Evolutionary conservation across 2,329 filamentous ascomycete species (phyloP).

Genomic region (Pyrenophora seminiperda): DNA sequence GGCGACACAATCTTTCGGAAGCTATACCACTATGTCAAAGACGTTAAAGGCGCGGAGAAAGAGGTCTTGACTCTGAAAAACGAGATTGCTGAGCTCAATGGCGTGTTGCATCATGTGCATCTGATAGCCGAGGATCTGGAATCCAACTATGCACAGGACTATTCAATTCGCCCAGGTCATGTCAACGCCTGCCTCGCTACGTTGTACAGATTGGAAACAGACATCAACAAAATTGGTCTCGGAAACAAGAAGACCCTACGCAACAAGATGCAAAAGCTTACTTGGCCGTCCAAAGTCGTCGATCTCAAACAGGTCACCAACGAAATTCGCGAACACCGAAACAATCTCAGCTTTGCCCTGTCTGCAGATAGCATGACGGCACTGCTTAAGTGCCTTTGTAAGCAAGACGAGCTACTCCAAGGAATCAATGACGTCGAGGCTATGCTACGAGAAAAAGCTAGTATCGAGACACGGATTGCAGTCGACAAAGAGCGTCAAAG

Average conservation of each 20-base stretch:
- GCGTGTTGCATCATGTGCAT: conserved; percentile 14
- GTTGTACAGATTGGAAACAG: conserved; percentile 9
- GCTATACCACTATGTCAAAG: conserved; percentile 15
- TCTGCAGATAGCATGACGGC: conserved; percentile 11
- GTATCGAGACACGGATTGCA: conserved; percentile 8
- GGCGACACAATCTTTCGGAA: conserved; percentile 17
- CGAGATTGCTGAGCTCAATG: conserved; percentile 12
- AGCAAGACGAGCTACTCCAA: conserved; percentile 4
- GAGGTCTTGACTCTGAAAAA: conserved; percentile 12
- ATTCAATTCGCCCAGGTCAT: conserved; percentile 8
- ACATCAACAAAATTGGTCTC: background rate
- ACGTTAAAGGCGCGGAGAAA: conserved; percentile 15
- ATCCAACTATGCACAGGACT: background rate
- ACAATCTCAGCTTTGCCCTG: conserved; percentile 7
- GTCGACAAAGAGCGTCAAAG: conserved; percentile 5
- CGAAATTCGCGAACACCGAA: conserved; percentile 4
- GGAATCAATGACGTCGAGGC: background rate
- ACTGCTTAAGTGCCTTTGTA: conserved; percentile 4
- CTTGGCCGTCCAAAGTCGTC: conserved; percentile 7
- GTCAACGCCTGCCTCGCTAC: conserved; percentile 11
- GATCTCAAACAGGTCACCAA: conserved; percentile 7
- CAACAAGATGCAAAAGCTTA: background rate
- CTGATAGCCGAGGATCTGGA: conserved; percentile 17
- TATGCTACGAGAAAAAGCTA: background rate
- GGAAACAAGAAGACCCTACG: too few relatives aligned